Percentiles rank a stretch among this genome's conserved stretches.
phyloP scores from a whole-genome alignment of 306 rosid species.

The Spatholobus suberectus region DNA sequence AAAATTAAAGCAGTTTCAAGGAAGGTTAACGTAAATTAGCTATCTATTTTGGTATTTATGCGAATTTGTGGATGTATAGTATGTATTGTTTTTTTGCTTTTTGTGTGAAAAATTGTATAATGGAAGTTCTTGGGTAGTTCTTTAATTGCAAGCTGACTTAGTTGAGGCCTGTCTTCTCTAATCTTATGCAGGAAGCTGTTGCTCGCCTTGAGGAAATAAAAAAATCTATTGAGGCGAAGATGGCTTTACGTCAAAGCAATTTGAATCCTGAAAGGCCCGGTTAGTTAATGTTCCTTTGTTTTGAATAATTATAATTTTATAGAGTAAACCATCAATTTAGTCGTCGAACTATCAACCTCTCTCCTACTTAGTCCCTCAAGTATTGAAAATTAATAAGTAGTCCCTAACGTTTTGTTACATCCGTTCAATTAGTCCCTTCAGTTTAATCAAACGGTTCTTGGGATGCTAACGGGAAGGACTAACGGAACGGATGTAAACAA shows the following conservation, averaged over 20 bases:
- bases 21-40: neutral
- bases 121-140: slow-evolving; percentile 19
- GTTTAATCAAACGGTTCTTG: no score
- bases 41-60: neutral
- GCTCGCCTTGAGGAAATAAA: slow-evolving; percentile 93
- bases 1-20: neutral
- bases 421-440: no score
- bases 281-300: slow-evolving; percentile 48
- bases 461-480: no score
- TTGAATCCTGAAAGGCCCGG: slow-evolving; percentile 98
- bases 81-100: neutral
- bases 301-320: neutral
- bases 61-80: slow-evolving; percentile 1
- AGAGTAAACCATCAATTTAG: no score
- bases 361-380: no score
- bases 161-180: neutral
- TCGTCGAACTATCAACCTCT: no score
- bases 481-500: no score
- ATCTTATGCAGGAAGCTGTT: slow-evolving; percentile 70
- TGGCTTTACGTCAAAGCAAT: slow-evolving; percentile 89
- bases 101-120: neutral
- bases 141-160: slow-evolving; percentile 30
- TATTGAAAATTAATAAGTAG: no score
- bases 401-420: no score
- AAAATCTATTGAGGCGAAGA: slow-evolving; percentile 84